Evolutionary conservation across 2,329 filamentous ascomycete genomes (phyloP), one percentile per base, ranked within the genome.

Genomic region (Aaosphaeria pasadenensis): DNA sequence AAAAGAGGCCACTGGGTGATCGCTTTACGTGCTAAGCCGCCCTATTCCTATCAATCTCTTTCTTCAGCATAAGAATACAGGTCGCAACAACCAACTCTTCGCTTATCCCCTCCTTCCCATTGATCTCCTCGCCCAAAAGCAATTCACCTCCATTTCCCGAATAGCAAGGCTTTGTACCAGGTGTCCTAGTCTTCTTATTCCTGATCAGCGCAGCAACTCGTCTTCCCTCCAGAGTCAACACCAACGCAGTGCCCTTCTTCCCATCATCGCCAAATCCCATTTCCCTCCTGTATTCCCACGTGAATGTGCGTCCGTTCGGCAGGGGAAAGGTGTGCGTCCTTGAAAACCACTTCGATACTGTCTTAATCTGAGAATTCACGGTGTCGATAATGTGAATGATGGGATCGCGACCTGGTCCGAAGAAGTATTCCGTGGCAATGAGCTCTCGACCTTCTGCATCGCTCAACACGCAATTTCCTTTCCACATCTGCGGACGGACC

Each of bases 21-120:
- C 17, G 17, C 17, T 24, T 24, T 24, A 24, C 17, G 17, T 24
- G 17, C 71, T 85, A 80, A 43, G 78, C 65, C 50, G 72, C 60
- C 49, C 80, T 72, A 53, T 80, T 71, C 39, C 83, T 71, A 62
- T 86, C 83, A 43, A 84, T 70, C 73, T 86, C 84, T 66, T 79
- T 82, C 76, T 86, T 86, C 55, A 86, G 62, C 82, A 87, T 84
- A 11, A 77, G 65, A 47, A 86, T 55, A 49, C 77, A 82, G 11
- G 79, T 84, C 39, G 77, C 75, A 13, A 85, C 73, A 7, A 79
- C 72, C 17, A 85, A 52, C n/a, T 74, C 69, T 57, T 79, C 66
- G 24, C 57, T 49, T 29, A 58, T 32, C 9, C 52, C 54, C 33
- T 69, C 65, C 42, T 58, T 57, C 3, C 46, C 55, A 5, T 58